Percentiles rank a stretch among this genome's conserved stretches.
These are phyloP conservation scores for Bacidia gigantensis DNA, from an alignment of 495 filamentous ascomycete species.

Conservation along the genomic window DNA sequence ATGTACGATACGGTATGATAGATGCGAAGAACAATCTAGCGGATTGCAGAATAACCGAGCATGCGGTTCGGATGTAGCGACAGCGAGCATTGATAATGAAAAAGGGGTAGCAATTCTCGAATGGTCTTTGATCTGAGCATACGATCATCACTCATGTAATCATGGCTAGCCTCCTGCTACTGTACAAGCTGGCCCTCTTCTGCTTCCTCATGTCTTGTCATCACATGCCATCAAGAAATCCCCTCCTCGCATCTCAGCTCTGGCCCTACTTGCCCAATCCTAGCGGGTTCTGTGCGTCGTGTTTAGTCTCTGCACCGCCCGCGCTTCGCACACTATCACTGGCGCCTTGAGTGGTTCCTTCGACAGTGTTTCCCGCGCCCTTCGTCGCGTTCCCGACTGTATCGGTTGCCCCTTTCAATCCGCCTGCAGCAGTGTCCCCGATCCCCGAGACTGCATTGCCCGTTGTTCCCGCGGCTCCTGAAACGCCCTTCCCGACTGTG, in stretches of 20 bases:
- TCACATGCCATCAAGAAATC: too few relatives aligned
- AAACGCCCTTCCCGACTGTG: slow-evolving; percentile 15
- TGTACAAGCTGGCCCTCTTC: too few relatives aligned
- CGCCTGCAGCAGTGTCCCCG: slow-evolving; percentile 10
- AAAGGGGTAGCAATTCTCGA: too few relatives aligned
- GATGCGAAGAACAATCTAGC: too few relatives aligned
- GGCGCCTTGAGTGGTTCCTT: slow-evolving; percentile 3
- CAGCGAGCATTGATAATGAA: too few relatives aligned
- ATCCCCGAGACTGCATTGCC: slow-evolving; percentile 38
- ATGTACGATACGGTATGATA: too few relatives aligned
- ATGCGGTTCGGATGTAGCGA: too few relatives aligned
- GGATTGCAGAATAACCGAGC: too few relatives aligned
- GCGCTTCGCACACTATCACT: not conserved
- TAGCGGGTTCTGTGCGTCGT: slow-evolving; percentile 16
- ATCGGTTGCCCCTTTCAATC: slow-evolving; percentile 12
- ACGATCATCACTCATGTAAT: too few relatives aligned
- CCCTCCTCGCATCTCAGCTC: not conserved
- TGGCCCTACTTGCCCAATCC: slow-evolving; percentile 3
- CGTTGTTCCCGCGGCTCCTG: slow-evolving; percentile 40
- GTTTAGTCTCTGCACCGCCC: slow-evolving; percentile 8
- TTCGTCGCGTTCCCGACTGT: slow-evolving; percentile 9
- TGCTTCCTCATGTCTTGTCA: too few relatives aligned
- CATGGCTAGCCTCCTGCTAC: too few relatives aligned
- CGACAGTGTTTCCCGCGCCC: slow-evolving; percentile 5
- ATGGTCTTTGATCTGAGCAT: too few relatives aligned